These are phyloP conservation scores for Anisodus tanguticus DNA, from an alignment of 257 asterid species.

Conservation along the genomic window DNA sequence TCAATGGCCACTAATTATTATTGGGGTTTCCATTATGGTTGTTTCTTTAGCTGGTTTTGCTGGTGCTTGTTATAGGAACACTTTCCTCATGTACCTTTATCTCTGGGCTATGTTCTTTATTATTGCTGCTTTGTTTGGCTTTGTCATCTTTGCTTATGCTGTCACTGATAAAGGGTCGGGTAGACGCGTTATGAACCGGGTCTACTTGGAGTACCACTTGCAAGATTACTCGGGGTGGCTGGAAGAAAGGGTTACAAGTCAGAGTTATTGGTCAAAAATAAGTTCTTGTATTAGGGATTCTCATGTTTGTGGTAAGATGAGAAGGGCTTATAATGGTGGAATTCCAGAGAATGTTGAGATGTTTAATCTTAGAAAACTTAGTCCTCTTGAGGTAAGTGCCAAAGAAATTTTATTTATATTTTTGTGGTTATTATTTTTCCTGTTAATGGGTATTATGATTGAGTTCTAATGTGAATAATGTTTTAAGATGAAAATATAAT, in stretches of 20 bases:
- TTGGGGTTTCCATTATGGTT: constrained; percentile 78
- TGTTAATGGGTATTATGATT: not conserved
- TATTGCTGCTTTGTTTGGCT: constrained; percentile 68
- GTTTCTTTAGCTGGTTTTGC: constrained; percentile 85
- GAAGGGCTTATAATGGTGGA: constrained; percentile 51
- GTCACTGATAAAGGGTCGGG: constrained; percentile 84
- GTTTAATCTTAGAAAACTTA: constrained; percentile 63
- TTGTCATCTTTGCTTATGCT: constrained; percentile 81
- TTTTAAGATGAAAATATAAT: not conserved
- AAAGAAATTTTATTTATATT: not conserved
- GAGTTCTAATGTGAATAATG: not conserved
- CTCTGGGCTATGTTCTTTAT: constrained; percentile 84
- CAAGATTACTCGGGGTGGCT: constrained; percentile 89
- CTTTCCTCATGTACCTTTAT: constrained; percentile 82
- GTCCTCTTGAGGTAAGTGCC: constrained; percentile 61
- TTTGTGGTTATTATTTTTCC: not conserved
- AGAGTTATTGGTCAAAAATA: constrained; percentile 68
- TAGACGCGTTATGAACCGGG: constrained; percentile 60
- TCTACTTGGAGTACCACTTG: constrained; percentile 64
- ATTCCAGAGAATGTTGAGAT: constrained; percentile 66
- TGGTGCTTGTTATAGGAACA: constrained; percentile 88
- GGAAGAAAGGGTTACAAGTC: constrained; percentile 58
- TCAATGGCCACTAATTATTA: constrained; percentile 84
- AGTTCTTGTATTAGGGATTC: constrained; percentile 73
- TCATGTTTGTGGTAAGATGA: constrained; percentile 52